Evolutionary conservation across 2,329 filamentous ascomycete species (phyloP).

Genomic region (Grosmannia huntii): DNA sequence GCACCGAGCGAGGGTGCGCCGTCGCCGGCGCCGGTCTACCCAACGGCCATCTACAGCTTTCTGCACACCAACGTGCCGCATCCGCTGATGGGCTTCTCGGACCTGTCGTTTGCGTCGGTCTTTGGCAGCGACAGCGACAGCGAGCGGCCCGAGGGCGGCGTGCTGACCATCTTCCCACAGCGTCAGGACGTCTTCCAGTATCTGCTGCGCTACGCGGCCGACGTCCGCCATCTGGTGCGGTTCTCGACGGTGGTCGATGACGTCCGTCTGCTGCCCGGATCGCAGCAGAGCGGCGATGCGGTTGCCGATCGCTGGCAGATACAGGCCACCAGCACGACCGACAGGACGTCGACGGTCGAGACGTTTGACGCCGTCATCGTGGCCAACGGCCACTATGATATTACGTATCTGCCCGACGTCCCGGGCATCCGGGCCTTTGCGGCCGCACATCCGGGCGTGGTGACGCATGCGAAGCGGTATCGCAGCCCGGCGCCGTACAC

Average conservation of each 20-base stretch:
- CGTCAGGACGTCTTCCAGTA: slow-evolving; percentile 62
- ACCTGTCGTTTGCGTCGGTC: slow-evolving; percentile 45
- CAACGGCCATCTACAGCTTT: slow-evolving; percentile 72
- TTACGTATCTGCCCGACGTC: slow-evolving; percentile 54
- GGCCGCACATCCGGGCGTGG: slow-evolving; percentile 40
- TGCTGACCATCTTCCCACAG: slow-evolving; percentile 55
- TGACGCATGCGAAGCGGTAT: slow-evolving; percentile 72
- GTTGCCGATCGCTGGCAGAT: slow-evolving; percentile 47
- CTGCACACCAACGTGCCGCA: slow-evolving; percentile 83
- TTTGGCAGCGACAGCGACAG: slow-evolving; percentile 10
- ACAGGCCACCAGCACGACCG: slow-evolving; percentile 27
- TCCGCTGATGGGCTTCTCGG: slow-evolving; percentile 67
- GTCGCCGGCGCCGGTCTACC: slow-evolving; percentile 42
- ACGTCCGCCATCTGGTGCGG: slow-evolving; percentile 51
- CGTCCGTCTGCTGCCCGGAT: slow-evolving; percentile 27
- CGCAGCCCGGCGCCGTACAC: slow-evolving; percentile 49
- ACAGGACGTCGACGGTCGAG: slow-evolving; percentile 15
- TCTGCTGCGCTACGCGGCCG: slow-evolving; percentile 56
- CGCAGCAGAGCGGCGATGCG: not conserved
- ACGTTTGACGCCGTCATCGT: slow-evolving; percentile 64
- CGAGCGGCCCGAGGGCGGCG: not conserved
- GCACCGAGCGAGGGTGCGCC: slow-evolving; percentile 7
- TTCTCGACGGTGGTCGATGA: slow-evolving; percentile 61
- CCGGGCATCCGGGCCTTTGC: slow-evolving; percentile 48
- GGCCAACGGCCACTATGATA: slow-evolving; percentile 62